These are phyloP conservation scores for Hyaloscypha finlandica DNA, from an alignment of 495 filamentous ascomycete species.

Conservation along the genomic window DNA sequence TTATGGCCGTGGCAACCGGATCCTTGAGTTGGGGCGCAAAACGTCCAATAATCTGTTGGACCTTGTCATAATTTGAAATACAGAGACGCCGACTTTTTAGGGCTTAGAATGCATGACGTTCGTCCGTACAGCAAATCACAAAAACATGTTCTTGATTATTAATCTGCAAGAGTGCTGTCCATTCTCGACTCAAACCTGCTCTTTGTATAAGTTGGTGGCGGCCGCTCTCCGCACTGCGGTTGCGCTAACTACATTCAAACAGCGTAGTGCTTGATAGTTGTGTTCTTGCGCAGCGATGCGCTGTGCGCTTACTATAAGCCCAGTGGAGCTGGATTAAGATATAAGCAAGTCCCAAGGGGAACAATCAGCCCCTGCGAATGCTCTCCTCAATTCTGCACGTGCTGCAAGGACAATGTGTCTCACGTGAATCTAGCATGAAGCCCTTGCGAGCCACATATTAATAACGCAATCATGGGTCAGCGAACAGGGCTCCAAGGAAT, in stretches of 20 bases:
- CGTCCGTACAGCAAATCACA: not conserved
- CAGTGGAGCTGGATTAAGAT: too few species aligned
- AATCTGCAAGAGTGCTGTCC: not conserved
- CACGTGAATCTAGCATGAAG: too few species aligned
- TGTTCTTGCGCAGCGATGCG: too few species aligned
- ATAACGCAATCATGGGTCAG: not conserved
- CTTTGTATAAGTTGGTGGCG: not conserved
- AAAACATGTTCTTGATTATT: not conserved
- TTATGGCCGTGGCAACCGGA: not conserved
- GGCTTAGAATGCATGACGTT: not conserved
- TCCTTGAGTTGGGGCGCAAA: not conserved
- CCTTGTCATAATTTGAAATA: not conserved
- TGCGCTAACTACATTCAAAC: not conserved
- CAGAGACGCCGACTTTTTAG: not conserved
- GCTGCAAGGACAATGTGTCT: too few species aligned
- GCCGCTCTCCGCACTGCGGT: not conserved
- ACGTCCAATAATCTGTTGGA: not conserved
- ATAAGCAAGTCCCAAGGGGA: too few species aligned
- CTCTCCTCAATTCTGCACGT: too few species aligned
- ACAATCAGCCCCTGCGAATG: too few species aligned
- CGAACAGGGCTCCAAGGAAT: not conserved
- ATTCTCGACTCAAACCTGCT: not conserved
- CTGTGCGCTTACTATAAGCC: too few species aligned
- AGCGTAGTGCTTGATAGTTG: not conserved
- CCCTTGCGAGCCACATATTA: too few species aligned